These are phyloP conservation scores for Boletus fagicola DNA, from an alignment of 768 basidiomycete species.

Conservation along the genomic window DNA sequence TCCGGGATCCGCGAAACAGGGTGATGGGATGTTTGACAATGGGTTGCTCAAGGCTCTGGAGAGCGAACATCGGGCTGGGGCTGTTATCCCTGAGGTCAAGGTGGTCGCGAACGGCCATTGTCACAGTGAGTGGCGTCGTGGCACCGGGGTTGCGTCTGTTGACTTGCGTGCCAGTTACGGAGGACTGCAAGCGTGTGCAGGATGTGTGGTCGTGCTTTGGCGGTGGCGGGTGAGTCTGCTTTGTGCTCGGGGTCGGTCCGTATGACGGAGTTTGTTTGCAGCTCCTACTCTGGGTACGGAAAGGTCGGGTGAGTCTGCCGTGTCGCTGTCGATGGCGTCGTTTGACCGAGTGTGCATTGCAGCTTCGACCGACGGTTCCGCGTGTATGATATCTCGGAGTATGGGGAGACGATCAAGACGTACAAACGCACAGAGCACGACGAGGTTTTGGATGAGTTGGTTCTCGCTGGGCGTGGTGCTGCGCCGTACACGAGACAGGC, in stretches of 20 bases:
- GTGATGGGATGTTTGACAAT: conserved; percentile 82
- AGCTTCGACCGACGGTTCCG: conserved; percentile 92
- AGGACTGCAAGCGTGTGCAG: conserved; percentile 80
- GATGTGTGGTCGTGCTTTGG: conserved; percentile 93
- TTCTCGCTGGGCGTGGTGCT: conserved; percentile 52
- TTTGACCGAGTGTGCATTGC: background rate
- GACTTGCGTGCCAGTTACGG: conserved; percentile 56
- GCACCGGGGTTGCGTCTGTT: conserved; percentile 1
- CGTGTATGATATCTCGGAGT: conserved; percentile 83
- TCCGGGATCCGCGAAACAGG: conserved; percentile 62
- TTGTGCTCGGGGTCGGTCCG: background rate
- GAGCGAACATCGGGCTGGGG: conserved; percentile 55
- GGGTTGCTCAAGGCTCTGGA: conserved; percentile 73
- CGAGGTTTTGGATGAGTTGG: conserved; percentile 61
- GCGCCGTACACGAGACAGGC: conserved; percentile 33
- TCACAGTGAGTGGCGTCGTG: conserved; percentile 54
- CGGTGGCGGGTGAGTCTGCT: conserved; percentile 65
- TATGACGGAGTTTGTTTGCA: conserved; percentile 23
- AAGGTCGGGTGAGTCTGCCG: conserved; percentile 58
- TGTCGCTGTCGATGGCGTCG: background rate
- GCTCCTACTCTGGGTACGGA: conserved; percentile 82
- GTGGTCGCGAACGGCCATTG: conserved; percentile 89
- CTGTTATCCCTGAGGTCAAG: conserved; percentile 69
- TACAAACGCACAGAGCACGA: conserved; percentile 79
- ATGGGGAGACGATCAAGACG: conserved; percentile 88